A percentile compares a stretch with the other conserved stretches of the same genome.
These are phyloP conservation scores for Penicillium hesseltinei DNA, from an alignment of 2,329 filamentous ascomycete genomes.

Conservation along the genomic window DNA sequence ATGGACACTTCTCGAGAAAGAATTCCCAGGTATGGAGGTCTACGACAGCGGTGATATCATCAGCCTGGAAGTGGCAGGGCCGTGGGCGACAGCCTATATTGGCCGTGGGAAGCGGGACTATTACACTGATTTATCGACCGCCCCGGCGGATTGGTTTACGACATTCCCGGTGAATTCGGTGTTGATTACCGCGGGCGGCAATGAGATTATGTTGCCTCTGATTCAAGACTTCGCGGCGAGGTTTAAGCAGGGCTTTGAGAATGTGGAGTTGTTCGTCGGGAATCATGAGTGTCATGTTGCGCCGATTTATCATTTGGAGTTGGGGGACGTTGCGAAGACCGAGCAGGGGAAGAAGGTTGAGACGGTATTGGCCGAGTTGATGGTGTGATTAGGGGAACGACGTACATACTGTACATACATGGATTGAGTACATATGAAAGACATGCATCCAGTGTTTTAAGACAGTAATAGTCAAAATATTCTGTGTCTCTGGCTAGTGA, in stretches of 20 bases:
- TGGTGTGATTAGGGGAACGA: slow-evolving; percentile 1
- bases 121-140: slow-evolving; percentile 55
- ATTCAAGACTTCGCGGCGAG: slow-evolving; percentile 53
- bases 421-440: neutral
- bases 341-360: slow-evolving; percentile 42
- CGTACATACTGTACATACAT: neutral
- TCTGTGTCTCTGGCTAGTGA: neutral
- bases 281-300: slow-evolving; percentile 43
- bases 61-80: slow-evolving; percentile 36
- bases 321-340: slow-evolving; percentile 38
- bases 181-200: slow-evolving; percentile 54
- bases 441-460: neutral
- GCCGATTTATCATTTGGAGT: slow-evolving; percentile 41
- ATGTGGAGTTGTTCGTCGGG: slow-evolving; percentile 38
- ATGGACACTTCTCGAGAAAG: slow-evolving; percentile 55
- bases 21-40: slow-evolving; percentile 41
- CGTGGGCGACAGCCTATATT: slow-evolving; percentile 53
- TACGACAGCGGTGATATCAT: slow-evolving; percentile 56
- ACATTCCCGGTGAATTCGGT: slow-evolving; percentile 50
- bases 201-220: slow-evolving; percentile 57
- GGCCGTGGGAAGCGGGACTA: slow-evolving; percentile 42
- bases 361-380: slow-evolving; percentile 32
- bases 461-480: neutral
- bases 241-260: slow-evolving; percentile 43
- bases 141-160: slow-evolving; percentile 55